Percentiles rank a stretch among this genome's conserved stretches.
Evolutionary conservation across 208 protist genomes (phyloP).

Genomic region (Acanthamoeba healyi): DNA sequence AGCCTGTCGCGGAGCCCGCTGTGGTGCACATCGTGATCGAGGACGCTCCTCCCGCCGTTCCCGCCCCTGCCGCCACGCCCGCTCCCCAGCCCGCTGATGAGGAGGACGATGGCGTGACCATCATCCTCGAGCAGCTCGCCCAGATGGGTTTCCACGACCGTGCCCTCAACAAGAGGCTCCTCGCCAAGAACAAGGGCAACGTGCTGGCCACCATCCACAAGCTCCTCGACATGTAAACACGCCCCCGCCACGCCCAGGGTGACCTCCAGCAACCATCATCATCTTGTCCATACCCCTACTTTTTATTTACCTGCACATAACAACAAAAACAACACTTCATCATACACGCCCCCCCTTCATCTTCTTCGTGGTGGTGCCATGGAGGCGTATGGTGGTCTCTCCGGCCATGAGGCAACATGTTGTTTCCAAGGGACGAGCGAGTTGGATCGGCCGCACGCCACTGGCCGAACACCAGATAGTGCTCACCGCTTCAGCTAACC

Average conservation of each 20-base stretch:
- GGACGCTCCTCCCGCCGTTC: not conserved
- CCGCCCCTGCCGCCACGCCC: not conserved
- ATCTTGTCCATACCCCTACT: not conserved
- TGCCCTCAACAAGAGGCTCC: slow-evolving; percentile 40
- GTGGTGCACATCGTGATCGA: not conserved
- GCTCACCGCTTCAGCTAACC: too few species aligned
- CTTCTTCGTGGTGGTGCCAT: too few species aligned
- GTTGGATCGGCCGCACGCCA: too few species aligned
- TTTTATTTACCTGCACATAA: not conserved
- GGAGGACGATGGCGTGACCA: not conserved
- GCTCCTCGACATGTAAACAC: slow-evolving; percentile 58
- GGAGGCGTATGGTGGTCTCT: too few species aligned
- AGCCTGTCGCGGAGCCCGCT: not conserved
- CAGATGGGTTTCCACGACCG: slow-evolving; percentile 60
- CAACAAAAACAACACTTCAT: too few species aligned
- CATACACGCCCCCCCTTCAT: too few species aligned
- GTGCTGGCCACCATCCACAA: slow-evolving; percentile 32
- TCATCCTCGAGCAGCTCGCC: not conserved
- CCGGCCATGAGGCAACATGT: too few species aligned
- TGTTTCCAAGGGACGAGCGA: too few species aligned
- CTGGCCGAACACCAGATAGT: too few species aligned
- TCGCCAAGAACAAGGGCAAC: slow-evolving; percentile 59
- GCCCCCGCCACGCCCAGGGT: not conserved
- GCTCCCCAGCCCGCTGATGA: not conserved
- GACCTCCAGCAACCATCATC: not conserved